Base-by-base conservation (phyloP, 1,284 basidiomycete species). In the Butyriboletus appendiculatus region DNA sequence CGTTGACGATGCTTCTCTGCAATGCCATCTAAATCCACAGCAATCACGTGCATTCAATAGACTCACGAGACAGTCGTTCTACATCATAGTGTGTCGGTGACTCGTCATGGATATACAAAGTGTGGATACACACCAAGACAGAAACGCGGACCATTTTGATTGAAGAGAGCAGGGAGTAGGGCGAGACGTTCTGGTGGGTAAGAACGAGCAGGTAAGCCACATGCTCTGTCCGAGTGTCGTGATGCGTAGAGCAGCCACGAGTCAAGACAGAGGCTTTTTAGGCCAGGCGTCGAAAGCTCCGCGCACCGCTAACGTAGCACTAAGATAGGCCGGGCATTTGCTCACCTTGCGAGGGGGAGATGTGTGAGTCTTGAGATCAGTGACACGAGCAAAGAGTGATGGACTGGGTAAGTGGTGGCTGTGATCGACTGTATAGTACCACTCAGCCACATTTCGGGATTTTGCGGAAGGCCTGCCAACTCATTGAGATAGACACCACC, bases 1-100 rank as follows among this genome's bases (percentile, higher is more conserved):
- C 95, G 68, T 98, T 98, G 87, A 96, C 92, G 65, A 97, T 96
- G 85, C 92, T 95, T 86, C 96, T 96, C 81, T 88, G 55, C 16
- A 46, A 42, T 24, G n/a, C 42, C 30, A 30, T 55, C 49, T 50
- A 51, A 40, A 45, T 55, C 26, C 20, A 41, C 10, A 5, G 4
- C 11, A 3, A 18, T 35, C 33, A 26, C 26, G 51, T 26, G 26
- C 18, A 35, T 34, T 44, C 22, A 18, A 33, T 22, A 18, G 30
- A 76, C 82, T 67, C 68, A 83, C 83, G 57, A 92, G 78, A 80
- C 89, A 91, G 77, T 94, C 92, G 71, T 92, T 93, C 85, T 90
- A 56, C 34, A 24, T 24, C 34, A 24, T 24, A 18, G n/a, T 15
- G 14, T 28, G 42, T 58, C 24, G 20, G 51, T 51, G 2, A 45